Conservation (phyloP, 176 grass and related monocot species). For the Poa annua region DNA sequence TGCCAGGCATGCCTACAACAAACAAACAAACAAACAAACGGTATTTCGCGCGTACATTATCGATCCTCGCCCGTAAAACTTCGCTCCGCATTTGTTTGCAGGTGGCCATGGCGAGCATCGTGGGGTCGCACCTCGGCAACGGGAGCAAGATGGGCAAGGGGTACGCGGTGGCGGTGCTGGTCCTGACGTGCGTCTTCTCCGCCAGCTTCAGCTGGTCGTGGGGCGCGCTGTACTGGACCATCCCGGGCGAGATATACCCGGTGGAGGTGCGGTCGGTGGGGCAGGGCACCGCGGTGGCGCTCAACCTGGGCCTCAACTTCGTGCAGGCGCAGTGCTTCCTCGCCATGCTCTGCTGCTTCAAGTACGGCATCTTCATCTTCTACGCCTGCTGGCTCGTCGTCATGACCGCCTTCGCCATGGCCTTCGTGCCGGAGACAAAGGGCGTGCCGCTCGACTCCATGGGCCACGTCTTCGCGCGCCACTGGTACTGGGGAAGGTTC, state of each 20-base stretch:
- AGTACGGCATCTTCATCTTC: slow-evolving; percentile 64
- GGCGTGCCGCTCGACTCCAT: slow-evolving; percentile 72
- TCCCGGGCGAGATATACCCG: slow-evolving; percentile 84
- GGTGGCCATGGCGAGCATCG: slow-evolving; percentile 73
- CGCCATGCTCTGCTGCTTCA: slow-evolving; percentile 77
- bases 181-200: slow-evolving; percentile 61
- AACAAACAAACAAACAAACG: not conserved
- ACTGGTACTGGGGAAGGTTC: slow-evolving; percentile 81
- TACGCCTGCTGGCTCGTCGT: slow-evolving; percentile 68
- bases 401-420: slow-evolving; percentile 70
- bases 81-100: not conserved
- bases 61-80: too few species aligned
- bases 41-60: too few species aligned
- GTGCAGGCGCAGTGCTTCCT: slow-evolving; percentile 83
- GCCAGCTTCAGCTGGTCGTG: slow-evolving; percentile 87
- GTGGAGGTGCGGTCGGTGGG: slow-evolving; percentile 81
- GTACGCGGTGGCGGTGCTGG: slow-evolving; percentile 67
- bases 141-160: slow-evolving; percentile 54
- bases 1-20: slow-evolving; percentile 44
- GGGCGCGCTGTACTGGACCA: slow-evolving; percentile 77
- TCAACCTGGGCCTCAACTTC: slow-evolving; percentile 82
- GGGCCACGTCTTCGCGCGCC: slow-evolving; percentile 59
- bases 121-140: slow-evolving; percentile 53
- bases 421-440: slow-evolving; percentile 70
- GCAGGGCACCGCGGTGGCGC: slow-evolving; percentile 66